Base-by-base conservation (phyloP, 116 monocot species). In the Zostera marina region DNA sequence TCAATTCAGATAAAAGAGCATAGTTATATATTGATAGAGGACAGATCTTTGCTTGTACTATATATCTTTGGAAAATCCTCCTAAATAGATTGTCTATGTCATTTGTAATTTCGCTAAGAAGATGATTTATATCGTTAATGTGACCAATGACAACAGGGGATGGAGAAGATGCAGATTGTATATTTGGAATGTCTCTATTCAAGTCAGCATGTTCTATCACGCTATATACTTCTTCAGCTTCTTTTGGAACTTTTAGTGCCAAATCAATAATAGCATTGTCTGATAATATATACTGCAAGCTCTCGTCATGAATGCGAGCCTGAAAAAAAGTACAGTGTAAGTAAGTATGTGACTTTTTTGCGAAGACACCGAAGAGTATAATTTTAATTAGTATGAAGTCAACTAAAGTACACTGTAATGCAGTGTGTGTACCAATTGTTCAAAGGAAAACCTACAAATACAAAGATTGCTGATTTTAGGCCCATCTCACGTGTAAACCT, bases 271-370 rank as follows among this genome's bases (percentile, higher is more conserved):
- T 79, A 63, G 85, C 77, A 65, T 94, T 72, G 63, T 88, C 88
- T 57, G 94, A 84, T 43, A 94, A 73, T 9, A 85, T 65, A 76
- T 82, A 94, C 10, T 79, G 69, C 26, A 85, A 71, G 71, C 88
- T 85, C 60, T 94, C 94, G 70, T 94, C 94, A 77, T 94, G 88
- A 57, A 85, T 76, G 46, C 94, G 77, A 54, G 88, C 94, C 93
- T 93, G 78, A 61, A 61, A 75, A 41, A 56, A 39, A n/a, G 6
- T 43, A 7, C 42, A 11, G 11, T 41, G 16, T 53, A 17, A 68
- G 42, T 51, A 68, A 65, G n/a, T 47, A 7, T 51, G 19, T 68
- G 42, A 59, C 23, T 22, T 11, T 53, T 5, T n/a, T n/a, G n/a
- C n/a, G n/a, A n/a, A n/a, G n/a, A n/a, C n/a, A n/a, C n/a, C n/a